Evolutionary conservation across 1,139 yeast genomes (phyloP), one percentile per base, ranked within the genome.

Genomic region (Oligophagozyma castellii): DNA sequence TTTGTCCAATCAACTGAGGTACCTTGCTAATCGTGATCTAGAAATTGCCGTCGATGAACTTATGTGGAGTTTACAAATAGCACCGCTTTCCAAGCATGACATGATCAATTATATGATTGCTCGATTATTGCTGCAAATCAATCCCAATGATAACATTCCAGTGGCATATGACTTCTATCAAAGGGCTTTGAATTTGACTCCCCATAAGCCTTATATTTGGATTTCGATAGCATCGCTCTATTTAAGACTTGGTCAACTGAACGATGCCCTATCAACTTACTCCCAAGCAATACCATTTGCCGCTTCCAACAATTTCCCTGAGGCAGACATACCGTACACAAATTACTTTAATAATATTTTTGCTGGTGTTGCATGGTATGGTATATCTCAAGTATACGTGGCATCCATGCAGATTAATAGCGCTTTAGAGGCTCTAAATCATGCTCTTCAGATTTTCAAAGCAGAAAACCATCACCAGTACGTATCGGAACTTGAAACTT

Each of bases 191-290:
- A 59, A 67, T 35, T 56, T 70, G 27, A 71, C 74, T 0, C 65
- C 73, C 12, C 56, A 59, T 20, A 62, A 67, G 10, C 71, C 79
- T 12, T 56, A 70, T 30, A 67, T 76, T 5, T 73, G 81, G 83
- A 51, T 74, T 23, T 72, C 76, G 0, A 72, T 73, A 14, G 83
- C 80, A 1, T 63, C 68, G 16, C 53, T 74, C 29, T 73, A 73
- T 43, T 51, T 73, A 34, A 65, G 65, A 37, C 55, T 72, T 41
- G 67, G 67, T 30, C 81, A 73, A 48, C 50, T 73, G 16, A 67
- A 73, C 3, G 81, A 73, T 43, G 73, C 81, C 0, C 53, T 73
- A 29, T 73, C 76, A 5, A 80, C 80, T 2, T 74, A 70, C 45
- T 67, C 76, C 1, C 78, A 73, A 46, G 79, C 78, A 2, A 35